Evolutionary conservation across 2,329 filamentous ascomycete genomes (phyloP).

Genomic region (Penicillium sp.): DNA sequence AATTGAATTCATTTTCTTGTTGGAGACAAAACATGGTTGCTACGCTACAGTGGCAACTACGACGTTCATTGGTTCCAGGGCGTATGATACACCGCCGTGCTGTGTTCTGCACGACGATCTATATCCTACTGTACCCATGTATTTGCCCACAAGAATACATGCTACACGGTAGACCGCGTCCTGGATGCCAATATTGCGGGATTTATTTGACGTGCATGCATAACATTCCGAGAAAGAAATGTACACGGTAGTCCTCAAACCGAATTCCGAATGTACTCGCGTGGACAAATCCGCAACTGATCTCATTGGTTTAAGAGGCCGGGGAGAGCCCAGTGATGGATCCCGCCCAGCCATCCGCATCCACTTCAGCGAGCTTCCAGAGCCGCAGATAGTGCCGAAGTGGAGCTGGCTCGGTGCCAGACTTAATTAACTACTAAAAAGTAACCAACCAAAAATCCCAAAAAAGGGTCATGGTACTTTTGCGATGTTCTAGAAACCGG

Average conservation of each 20-base stretch:
- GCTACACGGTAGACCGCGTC: neutral
- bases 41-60: neutral
- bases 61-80: neutral
- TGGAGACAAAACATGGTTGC: neutral
- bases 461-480: neutral
- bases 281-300: conserved; percentile 3
- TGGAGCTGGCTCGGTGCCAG: conserved; percentile 9
- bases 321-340: conserved; percentile 16
- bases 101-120: neutral
- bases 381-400: conserved; percentile 29
- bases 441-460: neutral
- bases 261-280: conserved; percentile 9
- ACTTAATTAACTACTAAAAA: conserved; percentile 3
- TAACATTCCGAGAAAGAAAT: conserved; percentile 4
- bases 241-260: conserved; percentile 22
- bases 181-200: neutral
- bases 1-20: neutral
- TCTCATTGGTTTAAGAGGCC: conserved; percentile 20
- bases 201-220: neutral
- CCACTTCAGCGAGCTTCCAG: conserved; percentile 26
- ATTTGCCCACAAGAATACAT: neutral
- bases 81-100: neutral
- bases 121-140: neutral
- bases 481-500: conserved; percentile 2
- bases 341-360: conserved; percentile 4